phyloP scores from a whole-genome alignment of 352 stramenopile species.

The Poterioochromonas sp. region DNA sequence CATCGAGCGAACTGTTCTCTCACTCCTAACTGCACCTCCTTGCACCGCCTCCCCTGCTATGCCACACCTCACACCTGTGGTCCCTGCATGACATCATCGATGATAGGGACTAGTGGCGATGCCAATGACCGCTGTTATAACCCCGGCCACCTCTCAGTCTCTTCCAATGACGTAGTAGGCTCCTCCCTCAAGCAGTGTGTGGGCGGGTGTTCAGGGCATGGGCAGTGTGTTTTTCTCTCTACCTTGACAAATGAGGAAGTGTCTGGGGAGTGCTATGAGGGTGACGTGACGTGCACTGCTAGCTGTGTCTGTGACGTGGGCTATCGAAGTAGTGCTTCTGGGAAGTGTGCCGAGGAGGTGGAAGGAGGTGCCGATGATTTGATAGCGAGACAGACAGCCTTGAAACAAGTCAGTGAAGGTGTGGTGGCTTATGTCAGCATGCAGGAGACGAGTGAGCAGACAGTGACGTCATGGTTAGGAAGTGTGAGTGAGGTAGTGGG shows the following conservation, averaged over 20 bases:
- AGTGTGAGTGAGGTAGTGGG: slow-evolving; percentile 8
- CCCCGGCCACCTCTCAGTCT: slow-evolving; percentile 1
- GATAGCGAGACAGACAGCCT: slow-evolving; percentile 4
- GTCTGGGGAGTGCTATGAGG: not conserved
- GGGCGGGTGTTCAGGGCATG: not conserved
- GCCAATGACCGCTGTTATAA: slow-evolving; percentile 15
- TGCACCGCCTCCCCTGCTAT: slow-evolving; percentile 9
- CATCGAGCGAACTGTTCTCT: slow-evolving; percentile 27
- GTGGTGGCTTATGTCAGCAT: slow-evolving; percentile 7
- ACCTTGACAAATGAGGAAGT: not conserved
- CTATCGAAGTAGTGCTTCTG: slow-evolving; percentile 11
- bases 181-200: slow-evolving; percentile 8
- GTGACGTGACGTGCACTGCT: not conserved
- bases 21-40: slow-evolving; percentile 23
- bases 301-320: not conserved
- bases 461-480: slow-evolving; percentile 1
- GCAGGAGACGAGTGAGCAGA: slow-evolving; percentile 7
- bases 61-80: slow-evolving; percentile 23
- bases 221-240: slow-evolving; percentile 4
- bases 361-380: not conserved
- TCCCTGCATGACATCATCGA: not conserved
- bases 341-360: slow-evolving; percentile 1
- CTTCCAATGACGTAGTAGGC: slow-evolving; percentile 5
- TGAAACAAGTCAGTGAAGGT: slow-evolving; percentile 13
- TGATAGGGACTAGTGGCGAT: not conserved